Conservation (phyloP, 1,139 yeast genomes). For the Waltiozyma sp. region DNA sequence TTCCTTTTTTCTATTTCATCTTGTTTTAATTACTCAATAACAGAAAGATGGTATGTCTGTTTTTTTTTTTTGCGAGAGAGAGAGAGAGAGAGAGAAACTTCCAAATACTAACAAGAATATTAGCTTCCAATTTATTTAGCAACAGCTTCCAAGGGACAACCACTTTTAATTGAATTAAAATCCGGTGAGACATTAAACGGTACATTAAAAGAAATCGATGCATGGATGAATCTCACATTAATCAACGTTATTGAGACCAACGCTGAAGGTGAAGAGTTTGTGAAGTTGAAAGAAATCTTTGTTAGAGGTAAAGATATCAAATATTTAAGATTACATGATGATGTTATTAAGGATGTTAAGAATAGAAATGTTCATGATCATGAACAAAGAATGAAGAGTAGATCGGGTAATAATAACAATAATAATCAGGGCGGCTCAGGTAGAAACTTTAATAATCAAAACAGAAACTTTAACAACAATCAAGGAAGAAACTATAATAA, state of each 20-base stretch:
- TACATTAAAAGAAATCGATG: conserved; percentile 73
- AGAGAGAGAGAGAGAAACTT: too few species aligned
- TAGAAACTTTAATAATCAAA: conserved; percentile 10
- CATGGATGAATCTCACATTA: conserved; percentile 91
- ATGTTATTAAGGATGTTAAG: conserved; percentile 74
- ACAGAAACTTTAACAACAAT: conserved; percentile 4
- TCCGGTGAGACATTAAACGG: conserved; percentile 90
- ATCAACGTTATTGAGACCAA: conserved; percentile 68
- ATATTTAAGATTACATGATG: conserved; percentile 54
- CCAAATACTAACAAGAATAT: not conserved
- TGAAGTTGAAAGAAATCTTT: conserved; percentile 66
- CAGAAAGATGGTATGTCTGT: too few species aligned
- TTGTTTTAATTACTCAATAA: too few species aligned
- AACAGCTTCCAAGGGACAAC: conserved; percentile 85
- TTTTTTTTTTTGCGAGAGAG: too few species aligned
- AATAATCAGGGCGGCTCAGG: conserved; percentile 18
- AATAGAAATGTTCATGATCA: conserved; percentile 47
- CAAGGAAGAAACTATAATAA: not conserved
- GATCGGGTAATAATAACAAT: conserved; percentile 19
- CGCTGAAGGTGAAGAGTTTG: conserved; percentile 54
- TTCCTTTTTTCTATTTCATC: too few species aligned
- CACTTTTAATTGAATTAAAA: conserved; percentile 82
- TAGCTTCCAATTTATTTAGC: conserved; percentile 83
- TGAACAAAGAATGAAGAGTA: conserved; percentile 33
- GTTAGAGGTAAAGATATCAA: conserved; percentile 78